phyloP scores from a whole-genome alignment of 371 early-diverging fungal species.

The Mortierella sp. region DNA sequence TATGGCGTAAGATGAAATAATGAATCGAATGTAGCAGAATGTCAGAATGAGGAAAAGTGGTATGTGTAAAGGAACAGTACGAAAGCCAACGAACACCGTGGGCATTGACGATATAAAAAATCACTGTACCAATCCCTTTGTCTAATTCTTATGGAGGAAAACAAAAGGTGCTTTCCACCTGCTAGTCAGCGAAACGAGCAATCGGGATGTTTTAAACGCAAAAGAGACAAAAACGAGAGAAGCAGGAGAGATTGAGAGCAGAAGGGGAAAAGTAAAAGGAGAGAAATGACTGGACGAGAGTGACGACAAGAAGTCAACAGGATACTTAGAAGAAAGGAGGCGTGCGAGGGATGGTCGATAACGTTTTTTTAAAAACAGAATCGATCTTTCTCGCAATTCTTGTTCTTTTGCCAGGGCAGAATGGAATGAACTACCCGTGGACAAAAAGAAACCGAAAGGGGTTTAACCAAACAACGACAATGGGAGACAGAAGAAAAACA shows the following conservation, averaged over 20 bases:
- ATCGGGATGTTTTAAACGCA: neutral
- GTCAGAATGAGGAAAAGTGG: slow-evolving; percentile 5
- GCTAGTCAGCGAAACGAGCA: neutral
- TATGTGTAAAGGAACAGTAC: neutral
- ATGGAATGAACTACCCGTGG: slow-evolving; percentile 7
- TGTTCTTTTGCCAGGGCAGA: slow-evolving; percentile 12
- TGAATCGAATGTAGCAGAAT: slow-evolving; percentile 4
- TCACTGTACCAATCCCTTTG: neutral
- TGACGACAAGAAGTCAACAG: slow-evolving; percentile 1
- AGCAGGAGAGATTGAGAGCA: slow-evolving; percentile 15
- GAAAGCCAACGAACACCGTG: neutral
- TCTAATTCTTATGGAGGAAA: slow-evolving; percentile 1
- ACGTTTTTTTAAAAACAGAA: slow-evolving; percentile 16
- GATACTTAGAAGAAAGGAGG: slow-evolving; percentile 12
- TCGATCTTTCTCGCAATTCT: neutral
- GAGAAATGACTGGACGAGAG: slow-evolving; percentile 1
- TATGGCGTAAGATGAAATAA: neutral
- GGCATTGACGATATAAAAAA: neutral
- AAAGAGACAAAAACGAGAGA: slow-evolving; percentile 9
- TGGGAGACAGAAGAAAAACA: neutral
- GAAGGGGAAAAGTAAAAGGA: slow-evolving; percentile 8
- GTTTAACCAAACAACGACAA: slow-evolving; percentile 1
- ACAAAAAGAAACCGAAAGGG: neutral
- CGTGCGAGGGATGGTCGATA: slow-evolving; percentile 8
- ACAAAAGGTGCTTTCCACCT: neutral